Percentiles rank a stretch among this genome's conserved stretches.
These are phyloP conservation scores for Xeromyces bisporus DNA, from an alignment of 495 filamentous ascomycete genomes.

Conservation along the genomic window DNA sequence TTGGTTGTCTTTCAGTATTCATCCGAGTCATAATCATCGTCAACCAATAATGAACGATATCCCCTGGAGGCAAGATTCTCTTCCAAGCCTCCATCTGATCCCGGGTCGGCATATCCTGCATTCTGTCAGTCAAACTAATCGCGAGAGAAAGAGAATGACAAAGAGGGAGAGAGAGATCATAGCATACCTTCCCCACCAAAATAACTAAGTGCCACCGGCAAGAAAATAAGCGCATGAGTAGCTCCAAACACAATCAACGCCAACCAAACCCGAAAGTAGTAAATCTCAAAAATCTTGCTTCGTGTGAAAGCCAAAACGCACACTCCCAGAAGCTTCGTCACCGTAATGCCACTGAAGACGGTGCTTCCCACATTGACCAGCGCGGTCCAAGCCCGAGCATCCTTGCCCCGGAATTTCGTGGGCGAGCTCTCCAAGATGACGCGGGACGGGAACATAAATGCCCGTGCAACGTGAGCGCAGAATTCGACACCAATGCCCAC, in stretches of 20 bases:
- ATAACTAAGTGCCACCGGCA: conserved; percentile 79
- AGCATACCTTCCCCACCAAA: conserved; percentile 62
- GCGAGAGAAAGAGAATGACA: background rate
- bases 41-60: conserved; percentile 32
- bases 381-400: conserved; percentile 79
- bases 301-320: conserved; percentile 83
- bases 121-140: conserved; percentile 1
- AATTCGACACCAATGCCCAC: conserved; percentile 94
- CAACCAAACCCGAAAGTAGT: conserved; percentile 95
- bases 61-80: conserved; percentile 51
- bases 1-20: conserved; percentile 35
- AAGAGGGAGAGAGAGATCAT: no score
- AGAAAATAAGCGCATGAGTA: conserved; percentile 71
- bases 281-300: conserved; percentile 98
- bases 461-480: conserved; percentile 89
- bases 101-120: conserved; percentile 64
- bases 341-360: conserved; percentile 88
- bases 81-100: conserved; percentile 67
- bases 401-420: conserved; percentile 49
- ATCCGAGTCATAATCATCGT: conserved; percentile 36
- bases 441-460: conserved; percentile 81
- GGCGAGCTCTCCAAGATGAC: conserved; percentile 57
- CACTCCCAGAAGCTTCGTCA: conserved; percentile 89
- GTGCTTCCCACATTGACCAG: conserved; percentile 84
- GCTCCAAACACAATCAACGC: conserved; percentile 82